Evolutionary conservation across 257 asterid genomes (phyloP).

Genomic region (Primulina tabacum): DNA sequence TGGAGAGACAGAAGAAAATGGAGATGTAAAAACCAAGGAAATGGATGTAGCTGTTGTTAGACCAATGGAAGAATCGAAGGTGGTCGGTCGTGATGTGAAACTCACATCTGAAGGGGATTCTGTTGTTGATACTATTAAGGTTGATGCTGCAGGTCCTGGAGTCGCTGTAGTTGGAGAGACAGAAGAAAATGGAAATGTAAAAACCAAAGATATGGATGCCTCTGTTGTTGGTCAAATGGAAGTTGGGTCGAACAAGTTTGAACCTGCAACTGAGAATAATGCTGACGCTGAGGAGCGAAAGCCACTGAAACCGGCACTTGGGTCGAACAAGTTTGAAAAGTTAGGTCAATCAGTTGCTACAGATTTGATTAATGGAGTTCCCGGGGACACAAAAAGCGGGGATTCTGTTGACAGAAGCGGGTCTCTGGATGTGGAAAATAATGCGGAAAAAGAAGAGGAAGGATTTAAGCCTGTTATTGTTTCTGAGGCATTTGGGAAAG

Average conservation of each 20-base stretch:
- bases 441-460: slow-evolving; percentile 21
- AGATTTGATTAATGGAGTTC: slow-evolving; percentile 32
- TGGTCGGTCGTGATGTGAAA: slow-evolving; percentile 27
- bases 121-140: slow-evolving; percentile 29
- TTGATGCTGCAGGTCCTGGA: slow-evolving; percentile 28
- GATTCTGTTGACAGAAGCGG: slow-evolving; percentile 20
- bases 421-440: slow-evolving; percentile 22
- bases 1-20: slow-evolving; percentile 31
- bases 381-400: not conserved
- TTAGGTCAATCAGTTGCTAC: slow-evolving; percentile 26
- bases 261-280: slow-evolving; percentile 21
- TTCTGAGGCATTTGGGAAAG: slow-evolving; percentile 35
- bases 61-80: slow-evolving; percentile 23
- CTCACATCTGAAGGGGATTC: slow-evolving; percentile 38
- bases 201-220: slow-evolving; percentile 31
- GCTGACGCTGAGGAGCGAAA: slow-evolving; percentile 27
- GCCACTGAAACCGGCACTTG: slow-evolving; percentile 28
- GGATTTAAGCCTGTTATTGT: slow-evolving; percentile 22
- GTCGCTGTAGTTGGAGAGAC: slow-evolving; percentile 33
- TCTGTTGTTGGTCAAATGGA: no score
- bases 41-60: slow-evolving; percentile 20
- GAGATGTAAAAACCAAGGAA: slow-evolving; percentile 11
- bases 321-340: slow-evolving; percentile 26
- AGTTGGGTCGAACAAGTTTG: no score
- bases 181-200: slow-evolving; percentile 23